phyloP scores from a whole-genome alignment of 2,329 filamentous ascomycete species.

The Talaromyces amestolkiae region DNA sequence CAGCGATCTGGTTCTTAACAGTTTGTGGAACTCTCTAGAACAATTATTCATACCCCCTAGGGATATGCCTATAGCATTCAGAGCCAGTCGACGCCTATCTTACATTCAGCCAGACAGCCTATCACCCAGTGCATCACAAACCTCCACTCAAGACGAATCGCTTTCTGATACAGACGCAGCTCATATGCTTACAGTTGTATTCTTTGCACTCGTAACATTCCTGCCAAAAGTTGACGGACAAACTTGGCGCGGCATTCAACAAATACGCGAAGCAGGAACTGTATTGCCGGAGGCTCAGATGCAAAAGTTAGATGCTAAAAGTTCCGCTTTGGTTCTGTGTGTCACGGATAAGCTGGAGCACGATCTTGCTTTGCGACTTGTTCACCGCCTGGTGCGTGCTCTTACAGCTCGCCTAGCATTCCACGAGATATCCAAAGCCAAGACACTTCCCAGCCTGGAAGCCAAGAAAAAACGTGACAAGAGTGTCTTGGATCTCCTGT shows the following conservation, averaged over 20 bases:
- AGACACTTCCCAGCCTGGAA: slow-evolving; percentile 30
- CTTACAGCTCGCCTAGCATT: slow-evolving; percentile 51
- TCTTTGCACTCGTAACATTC: slow-evolving; percentile 40
- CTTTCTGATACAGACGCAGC: slow-evolving; percentile 41
- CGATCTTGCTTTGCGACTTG: slow-evolving; percentile 51
- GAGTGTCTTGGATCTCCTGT: slow-evolving; percentile 36
- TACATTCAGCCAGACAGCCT: slow-evolving; percentile 29
- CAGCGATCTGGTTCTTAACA: slow-evolving; percentile 42
- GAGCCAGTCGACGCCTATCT: slow-evolving; percentile 27
- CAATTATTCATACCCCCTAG: slow-evolving; percentile 40
- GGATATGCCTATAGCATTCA: slow-evolving; percentile 28
- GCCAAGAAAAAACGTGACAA: slow-evolving; percentile 29
- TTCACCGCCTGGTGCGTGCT: slow-evolving; percentile 49
- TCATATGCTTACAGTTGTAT: slow-evolving; percentile 37
- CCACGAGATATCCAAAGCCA: slow-evolving; percentile 47
- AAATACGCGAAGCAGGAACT: slow-evolving; percentile 41
- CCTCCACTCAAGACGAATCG: slow-evolving; percentile 27
- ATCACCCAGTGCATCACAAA: background rate
- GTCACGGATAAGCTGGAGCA: slow-evolving; percentile 50
- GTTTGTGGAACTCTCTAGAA: slow-evolving; percentile 42
- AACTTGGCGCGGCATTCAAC: slow-evolving; percentile 43
- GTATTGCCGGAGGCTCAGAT: slow-evolving; percentile 40
- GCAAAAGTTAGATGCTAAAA: slow-evolving; percentile 31
- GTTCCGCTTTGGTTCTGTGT: slow-evolving; percentile 33
- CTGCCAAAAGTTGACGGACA: slow-evolving; percentile 36